Base-by-base conservation (phyloP, 352 stramenopile species). In the Lagenidium sp. region DNA sequence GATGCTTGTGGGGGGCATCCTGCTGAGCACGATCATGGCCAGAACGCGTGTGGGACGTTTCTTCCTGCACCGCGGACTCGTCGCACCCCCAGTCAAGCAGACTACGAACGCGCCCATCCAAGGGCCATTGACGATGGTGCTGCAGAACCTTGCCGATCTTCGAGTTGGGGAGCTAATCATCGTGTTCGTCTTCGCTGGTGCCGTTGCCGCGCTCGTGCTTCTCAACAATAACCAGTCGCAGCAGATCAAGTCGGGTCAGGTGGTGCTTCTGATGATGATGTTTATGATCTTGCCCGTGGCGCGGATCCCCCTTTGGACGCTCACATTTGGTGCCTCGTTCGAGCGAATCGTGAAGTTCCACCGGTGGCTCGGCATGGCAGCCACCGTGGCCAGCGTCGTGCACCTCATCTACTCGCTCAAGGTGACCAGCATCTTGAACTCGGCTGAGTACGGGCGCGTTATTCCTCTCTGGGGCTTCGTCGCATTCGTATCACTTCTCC, bases 311-410 rank as follows among this genome's bases (percentile, higher is more conserved):
- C 51, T 89, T 16, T 89, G 76, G 76, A 75, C 68, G 10, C 44
- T 80, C 20, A 61, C 81, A 34, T 91, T 91, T 20, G 71, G 71
- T 43, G 81, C 57, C 39, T 87, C 73, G 23, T 85, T 87, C 29
- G 79, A 91, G 38, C 79, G 79, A 16, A 84, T 88, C 20, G 52
- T 88, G 57, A 89, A 88, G 63, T 92, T 89, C 37, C 79, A 92
- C 51, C 79, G 79, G 37, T 88, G 75, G 71, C 60, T 92, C n/a
- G 79, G 76, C 6, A 41, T 86, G 36, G 35, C 62, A 20, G 61
- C 84, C 52, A 73, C 63, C 15, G 34, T 86, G 11, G 60, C 67
- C 6, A 60, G 70, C 23, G 43, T 89, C 25, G 46, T 87, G 4
- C 79, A 91, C 55, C 46, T 88, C 32, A 46, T 85, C 8, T 41